A percentile compares a stretch with the other conserved stretches of the same genome.
Conservation (phyloP, 2,329 filamentous ascomycete species). For the Domatiomyces globalis region DNA sequence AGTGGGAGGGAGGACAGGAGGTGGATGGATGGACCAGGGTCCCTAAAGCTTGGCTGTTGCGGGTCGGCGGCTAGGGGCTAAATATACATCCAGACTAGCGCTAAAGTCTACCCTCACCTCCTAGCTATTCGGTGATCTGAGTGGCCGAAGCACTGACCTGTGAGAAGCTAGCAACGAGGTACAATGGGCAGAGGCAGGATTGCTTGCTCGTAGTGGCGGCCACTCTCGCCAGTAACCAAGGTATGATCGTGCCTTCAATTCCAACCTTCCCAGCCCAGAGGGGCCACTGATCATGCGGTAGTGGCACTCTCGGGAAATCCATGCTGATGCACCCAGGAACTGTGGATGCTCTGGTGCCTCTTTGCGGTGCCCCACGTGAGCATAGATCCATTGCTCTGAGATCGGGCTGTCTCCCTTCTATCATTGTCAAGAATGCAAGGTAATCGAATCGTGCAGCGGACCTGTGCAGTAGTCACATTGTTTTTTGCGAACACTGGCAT, state of each 20-base stretch:
- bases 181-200: not conserved
- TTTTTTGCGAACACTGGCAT: not conserved
- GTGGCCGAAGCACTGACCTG: not conserved
- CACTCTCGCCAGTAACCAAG: not conserved
- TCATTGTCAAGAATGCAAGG: not conserved
- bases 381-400: too few species aligned
- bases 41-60: not conserved
- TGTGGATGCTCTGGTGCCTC: too few species aligned
- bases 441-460: not conserved
- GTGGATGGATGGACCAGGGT: conserved; percentile 8
- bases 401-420: too few species aligned
- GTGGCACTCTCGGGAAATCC: not conserved
- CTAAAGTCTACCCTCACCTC: not conserved
- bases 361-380: too few species aligned
- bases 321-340: not conserved
- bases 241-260: not conserved
- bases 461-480: not conserved
- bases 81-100: not conserved
- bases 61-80: not conserved
- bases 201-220: not conserved
- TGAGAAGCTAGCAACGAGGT: not conserved
- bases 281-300: not conserved
- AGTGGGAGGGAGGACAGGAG: not conserved
- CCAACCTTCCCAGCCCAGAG: not conserved
- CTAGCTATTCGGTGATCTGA: not conserved